These are phyloP conservation scores for Prinsepia uniflora DNA, from an alignment of 306 rosid species.

Conservation along the genomic window DNA sequence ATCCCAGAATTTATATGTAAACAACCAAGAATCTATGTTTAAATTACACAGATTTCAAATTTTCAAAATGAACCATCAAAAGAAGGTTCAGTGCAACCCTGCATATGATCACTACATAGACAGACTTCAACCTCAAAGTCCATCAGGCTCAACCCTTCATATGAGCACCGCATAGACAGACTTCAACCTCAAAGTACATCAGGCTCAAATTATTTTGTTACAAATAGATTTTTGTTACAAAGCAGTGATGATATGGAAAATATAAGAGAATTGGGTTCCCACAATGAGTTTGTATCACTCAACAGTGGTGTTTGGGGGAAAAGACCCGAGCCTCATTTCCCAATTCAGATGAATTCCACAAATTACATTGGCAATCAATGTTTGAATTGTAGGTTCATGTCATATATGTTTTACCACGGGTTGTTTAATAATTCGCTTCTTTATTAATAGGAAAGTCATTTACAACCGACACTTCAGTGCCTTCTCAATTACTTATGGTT, in stretches of 20 bases:
- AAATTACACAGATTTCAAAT: no score
- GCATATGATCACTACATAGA: slow-evolving; percentile 31
- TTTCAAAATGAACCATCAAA: slow-evolving; percentile 33
- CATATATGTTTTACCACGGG: slow-evolving; percentile 38
- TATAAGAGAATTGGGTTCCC: slow-evolving; percentile 36
- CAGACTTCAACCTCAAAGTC: slow-evolving; percentile 31
- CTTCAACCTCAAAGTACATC: slow-evolving; percentile 34
- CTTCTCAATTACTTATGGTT: slow-evolving; percentile 35
- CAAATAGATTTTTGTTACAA: slow-evolving; percentile 39
- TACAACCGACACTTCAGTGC: slow-evolving; percentile 25
- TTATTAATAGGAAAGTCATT: slow-evolving; percentile 39
- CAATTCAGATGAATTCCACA: slow-evolving; percentile 37
- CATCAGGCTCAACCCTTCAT: slow-evolving; percentile 36
- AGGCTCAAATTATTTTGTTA: slow-evolving; percentile 31
- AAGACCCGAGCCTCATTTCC: slow-evolving; percentile 30
- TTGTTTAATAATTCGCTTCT: slow-evolving; percentile 46
- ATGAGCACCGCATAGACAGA: slow-evolving; percentile 35
- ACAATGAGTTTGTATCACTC: slow-evolving; percentile 34
- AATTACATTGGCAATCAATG: slow-evolving; percentile 29
- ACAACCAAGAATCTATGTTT: no score
- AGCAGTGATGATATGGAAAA: slow-evolving; percentile 37
- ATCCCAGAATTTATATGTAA: no score
- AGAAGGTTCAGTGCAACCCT: slow-evolving; percentile 31
- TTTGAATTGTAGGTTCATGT: slow-evolving; percentile 27
- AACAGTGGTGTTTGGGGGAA: slow-evolving; percentile 32